Evolutionary conservation across 2,329 filamentous ascomycete species (phyloP), one percentile per base, ranked within the genome.

Genomic region (Cytospora leucostoma): DNA sequence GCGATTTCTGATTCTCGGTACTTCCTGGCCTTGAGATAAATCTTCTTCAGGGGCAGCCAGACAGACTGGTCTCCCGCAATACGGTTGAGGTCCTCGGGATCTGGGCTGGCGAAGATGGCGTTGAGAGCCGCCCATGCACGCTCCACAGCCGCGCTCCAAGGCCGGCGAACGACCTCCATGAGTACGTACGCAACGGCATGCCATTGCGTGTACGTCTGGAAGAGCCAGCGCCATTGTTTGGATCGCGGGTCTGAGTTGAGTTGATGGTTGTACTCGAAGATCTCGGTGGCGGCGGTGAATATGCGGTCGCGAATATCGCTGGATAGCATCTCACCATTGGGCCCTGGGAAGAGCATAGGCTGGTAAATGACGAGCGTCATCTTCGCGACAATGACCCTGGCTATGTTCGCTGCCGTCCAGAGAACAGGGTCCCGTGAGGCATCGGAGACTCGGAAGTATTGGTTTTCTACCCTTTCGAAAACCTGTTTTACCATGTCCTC

Each of bases 161-260:
- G 74, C 0, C 78, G 74, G 3, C 77, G 78, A 15, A 77, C 78
- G 1, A 80, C 72, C 68, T 85, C 82, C 13, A 86, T 76, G 34
- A 87, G 68, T 0, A 85, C 74, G 67, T 83, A 87, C 0, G 83
- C 82, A 4, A 86, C 78, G 5, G 84, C 82, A 66, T 86, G 79
- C 82, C 84, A 87, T 64, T 86, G 83, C 0, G 80, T 83, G 69
- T 85, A 86, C 0, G 82, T 84, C 67, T 85, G 81, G 70, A 84
- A 86, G 7, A 85, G 74, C 84, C 84, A 87, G 19, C 82, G 80
- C 79, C 82, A 86, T 54, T 80, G 80, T 11, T 77, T 77, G 59
- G 77, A 79, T 17, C 74, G 75, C 2, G 75, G 73, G 61, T 86
- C 82, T 3, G 77, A 74, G 58, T 82, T 84, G n/a, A 87, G 71